Percentiles rank a stretch among this genome's conserved stretches.
phyloP scores from a whole-genome alignment of 2,329 filamentous ascomycete species.

The Escovopsis weberi region DNA sequence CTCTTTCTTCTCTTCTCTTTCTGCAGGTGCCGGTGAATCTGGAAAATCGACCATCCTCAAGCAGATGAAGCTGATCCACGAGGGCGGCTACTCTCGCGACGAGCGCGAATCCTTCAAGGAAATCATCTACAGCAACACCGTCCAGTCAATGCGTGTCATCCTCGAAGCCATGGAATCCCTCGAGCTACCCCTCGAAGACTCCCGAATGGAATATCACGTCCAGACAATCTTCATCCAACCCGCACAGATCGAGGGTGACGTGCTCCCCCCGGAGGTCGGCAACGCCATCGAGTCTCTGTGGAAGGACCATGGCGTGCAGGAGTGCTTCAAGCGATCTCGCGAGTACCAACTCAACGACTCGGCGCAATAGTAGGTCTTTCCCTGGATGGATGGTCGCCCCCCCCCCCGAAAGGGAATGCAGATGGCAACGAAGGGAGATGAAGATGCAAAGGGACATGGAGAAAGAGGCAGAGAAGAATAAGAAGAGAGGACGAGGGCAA shows the following conservation, averaged over 20 bases:
- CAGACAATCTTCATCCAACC: constrained; percentile 99
- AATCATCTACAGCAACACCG: constrained; percentile 57
- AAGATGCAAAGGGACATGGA: too few relatives aligned
- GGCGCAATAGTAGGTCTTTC: constrained; percentile 67
- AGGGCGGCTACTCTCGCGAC: constrained; percentile 95
- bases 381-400: background rate
- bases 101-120: constrained; percentile 57
- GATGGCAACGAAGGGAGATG: too few relatives aligned
- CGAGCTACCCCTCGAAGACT: constrained; percentile 74
- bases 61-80: constrained; percentile 99
- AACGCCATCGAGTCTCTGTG: constrained; percentile 84
- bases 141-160: constrained; percentile 56
- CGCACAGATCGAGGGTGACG: constrained; percentile 89
- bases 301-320: constrained; percentile 84
- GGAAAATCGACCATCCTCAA: constrained; percentile 94
- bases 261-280: constrained; percentile 85
- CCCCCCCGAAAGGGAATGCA: too few relatives aligned
- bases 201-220: constrained; percentile 89
- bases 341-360: constrained; percentile 97
- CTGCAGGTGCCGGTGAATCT: constrained; percentile 78
- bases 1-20: constrained; percentile 18
- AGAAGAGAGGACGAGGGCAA: too few relatives aligned
- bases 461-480: too few relatives aligned
- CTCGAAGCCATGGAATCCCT: constrained; percentile 55
- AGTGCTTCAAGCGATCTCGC: constrained; percentile 88